Evolutionary conservation across 2,329 filamentous ascomycete species (phyloP).

Genomic region (Thielaviopsis ethacetica): DNA sequence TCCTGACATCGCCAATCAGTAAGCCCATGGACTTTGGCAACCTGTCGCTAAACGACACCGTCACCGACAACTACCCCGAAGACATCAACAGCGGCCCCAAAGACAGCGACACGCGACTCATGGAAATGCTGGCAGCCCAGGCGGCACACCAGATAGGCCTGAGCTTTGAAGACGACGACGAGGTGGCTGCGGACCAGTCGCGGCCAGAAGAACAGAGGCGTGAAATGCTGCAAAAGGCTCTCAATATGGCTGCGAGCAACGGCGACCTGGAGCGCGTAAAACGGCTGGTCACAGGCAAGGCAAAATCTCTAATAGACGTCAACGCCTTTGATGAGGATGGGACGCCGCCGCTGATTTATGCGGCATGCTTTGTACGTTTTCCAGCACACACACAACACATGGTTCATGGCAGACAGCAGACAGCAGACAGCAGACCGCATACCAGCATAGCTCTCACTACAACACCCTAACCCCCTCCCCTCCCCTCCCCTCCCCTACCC

Average conservation of each 20-base stretch:
- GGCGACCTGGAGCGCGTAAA: conserved; percentile 72
- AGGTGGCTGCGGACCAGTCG: conserved; percentile 57
- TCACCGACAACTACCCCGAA: conserved; percentile 42
- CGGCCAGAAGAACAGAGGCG: conserved; percentile 63
- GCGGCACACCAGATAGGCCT: conserved; percentile 66
- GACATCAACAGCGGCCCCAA: conserved; percentile 34
- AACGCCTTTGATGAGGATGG: conserved; percentile 86
- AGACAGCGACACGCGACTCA: conserved; percentile 73
- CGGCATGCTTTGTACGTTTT: conserved; percentile 78
- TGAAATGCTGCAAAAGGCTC: conserved; percentile 64
- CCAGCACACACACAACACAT: neutral
- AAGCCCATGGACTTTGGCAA: conserved; percentile 71
- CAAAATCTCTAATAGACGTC: conserved; percentile 63
- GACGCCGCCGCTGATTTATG: conserved; percentile 91
- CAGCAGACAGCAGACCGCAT: neutral
- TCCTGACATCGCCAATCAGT: conserved; percentile 70
- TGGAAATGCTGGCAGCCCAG: conserved; percentile 92
- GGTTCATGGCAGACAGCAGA: neutral
- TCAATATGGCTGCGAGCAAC: conserved; percentile 94
- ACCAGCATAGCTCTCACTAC: neutral
- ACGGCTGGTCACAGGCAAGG: conserved; percentile 57
- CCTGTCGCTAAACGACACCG: conserved; percentile 63
- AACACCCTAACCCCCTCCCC: neutral
- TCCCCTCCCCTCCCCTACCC: neutral
- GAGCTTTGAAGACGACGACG: conserved; percentile 62